Base-by-base conservation (phyloP, 164 flowering plant genomes). In the Annona cherimola region DNA sequence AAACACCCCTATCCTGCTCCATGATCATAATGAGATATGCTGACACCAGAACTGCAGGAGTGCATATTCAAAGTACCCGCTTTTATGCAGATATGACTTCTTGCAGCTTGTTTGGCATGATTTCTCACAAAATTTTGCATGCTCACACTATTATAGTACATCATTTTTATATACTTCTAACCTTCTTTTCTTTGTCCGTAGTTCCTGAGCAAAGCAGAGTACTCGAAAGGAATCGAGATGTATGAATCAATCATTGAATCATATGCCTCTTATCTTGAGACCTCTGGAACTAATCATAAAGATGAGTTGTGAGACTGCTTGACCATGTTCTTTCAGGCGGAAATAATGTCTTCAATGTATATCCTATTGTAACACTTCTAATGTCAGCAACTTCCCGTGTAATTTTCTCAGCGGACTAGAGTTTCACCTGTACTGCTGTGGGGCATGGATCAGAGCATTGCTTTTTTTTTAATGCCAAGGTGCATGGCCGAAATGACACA, bases 1-100 rank as follows among this genome's bases (percentile, higher is more conserved):
- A 42, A 93, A 90, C 78, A 93, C 98, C 20, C 98, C 98, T 46
- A 83, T 86, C 79, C 83, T 93, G 65, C 90, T 93, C 59, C 98
- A 93, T 76, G 99, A 90, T 79, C 99, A 95, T 78, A 88, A 95
- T 66, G 99, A 95, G 94, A 98, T 90, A 70, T 75, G 43, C n/a
- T n/a, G n/a, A n/a, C n/a, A n/a, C n/a, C n/a, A n/a, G 57, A 50
- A 5, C 57, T 0, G 57, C 14, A 50, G 54, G 54, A 5, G 54
- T n/a, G 16, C 57, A 11, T 50, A 50, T 50, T 50, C 57, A 50
- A 50, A n/a, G n/a, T n/a, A n/a, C n/a, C n/a, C n/a, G n/a, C n/a
- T n/a, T n/a, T n/a, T n/a, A n/a, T n/a, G n/a, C n/a, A n/a, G n/a
- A n/a, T n/a, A n/a, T n/a, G n/a, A n/a, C n/a, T n/a, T n/a, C n/a